Base-by-base conservation (phyloP, 164 flowering plant species). In the Stephania yunnanensis region DNA sequence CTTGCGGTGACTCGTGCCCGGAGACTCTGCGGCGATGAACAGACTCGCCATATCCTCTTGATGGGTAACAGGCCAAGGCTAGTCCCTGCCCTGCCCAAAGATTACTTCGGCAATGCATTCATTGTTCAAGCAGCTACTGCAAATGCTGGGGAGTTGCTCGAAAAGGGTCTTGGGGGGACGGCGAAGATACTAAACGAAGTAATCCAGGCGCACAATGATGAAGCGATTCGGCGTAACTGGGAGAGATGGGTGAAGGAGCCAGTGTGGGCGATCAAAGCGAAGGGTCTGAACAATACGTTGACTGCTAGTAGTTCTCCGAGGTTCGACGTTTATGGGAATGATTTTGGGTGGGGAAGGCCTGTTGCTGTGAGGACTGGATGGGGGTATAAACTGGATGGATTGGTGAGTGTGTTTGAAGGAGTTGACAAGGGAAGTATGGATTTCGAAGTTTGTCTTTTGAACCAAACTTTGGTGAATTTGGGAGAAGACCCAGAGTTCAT, bases 321-420 rank as follows among this genome's bases (percentile, higher is more conserved):
- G 71, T 89, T 89, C 71, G 71, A 84, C 45, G 83, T 79, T 83
- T 89, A 86, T 22, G 85, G 83, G 2, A 78, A 71, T 68, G 90
- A 86, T 22, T 87, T 87, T 52, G 90, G 90, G 25, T 31, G 84
- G 81, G 90, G 93, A 31, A 84, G 80, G 72, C 85, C 87, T 0
- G 65, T 88, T 71, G 87, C 87, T 1, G 77, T 84, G 64, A 79
- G 89, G 0, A 83, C 88, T 48, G 93, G 93, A 0, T 84, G 74
- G 29, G 90, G 81, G 1, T 68, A 80, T 52, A 88, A 86, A 73
- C 81, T 77, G 52, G 85, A 83, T 10, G 93, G 93, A 58, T 85
- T 82, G 74, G 85, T 86, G 9, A 36, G 42, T 36, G 42, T 36
- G 42, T 36, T 36, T 1, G 42, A 36, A 36, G 42, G 42, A 36